A percentile compares a stretch with the other conserved stretches of the same genome.
Conservation (phyloP, 2,329 filamentous ascomycete species). For the Trichoderma brevicompactum region DNA sequence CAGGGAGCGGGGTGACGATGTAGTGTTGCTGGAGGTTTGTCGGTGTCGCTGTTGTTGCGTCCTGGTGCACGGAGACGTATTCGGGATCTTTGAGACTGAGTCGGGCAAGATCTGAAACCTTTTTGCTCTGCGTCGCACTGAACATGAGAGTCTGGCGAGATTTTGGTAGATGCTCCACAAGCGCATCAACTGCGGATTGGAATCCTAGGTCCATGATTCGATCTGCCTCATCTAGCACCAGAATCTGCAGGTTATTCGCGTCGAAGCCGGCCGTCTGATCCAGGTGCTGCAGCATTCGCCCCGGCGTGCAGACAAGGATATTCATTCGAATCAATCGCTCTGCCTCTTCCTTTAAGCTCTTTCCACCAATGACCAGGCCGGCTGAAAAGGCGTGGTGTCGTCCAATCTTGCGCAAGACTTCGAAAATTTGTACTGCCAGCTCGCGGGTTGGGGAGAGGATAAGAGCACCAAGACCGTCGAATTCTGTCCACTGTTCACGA, state of each 20-base stretch:
- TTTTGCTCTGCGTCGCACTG: slow-evolving; percentile 93
- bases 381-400: slow-evolving; percentile 89
- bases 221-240: slow-evolving; percentile 95
- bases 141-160: slow-evolving; percentile 91
- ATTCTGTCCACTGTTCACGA: slow-evolving; percentile 83
- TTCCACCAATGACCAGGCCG: slow-evolving; percentile 90
- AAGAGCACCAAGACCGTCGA: slow-evolving; percentile 88
- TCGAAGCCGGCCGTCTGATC: slow-evolving; percentile 92
- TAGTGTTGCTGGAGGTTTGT: slow-evolving; percentile 88
- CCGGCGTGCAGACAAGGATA: slow-evolving; percentile 93
- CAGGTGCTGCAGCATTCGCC: slow-evolving; percentile 92
- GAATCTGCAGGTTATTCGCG: slow-evolving; percentile 85
- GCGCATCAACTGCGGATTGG: slow-evolving; percentile 84
- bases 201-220: slow-evolving; percentile 99
- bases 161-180: slow-evolving; percentile 87
- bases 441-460: slow-evolving; percentile 95
- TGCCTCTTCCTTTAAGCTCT: slow-evolving; percentile 83
- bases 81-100: slow-evolving; percentile 88
- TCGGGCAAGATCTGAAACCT: slow-evolving; percentile 87
- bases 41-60: slow-evolving; percentile 78
- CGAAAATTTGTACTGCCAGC: slow-evolving; percentile 94
- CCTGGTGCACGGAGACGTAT: slow-evolving; percentile 92
- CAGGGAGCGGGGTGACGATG: slow-evolving; percentile 78
- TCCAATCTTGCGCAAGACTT: slow-evolving; percentile 88
- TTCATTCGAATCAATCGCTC: slow-evolving; percentile 91